Conservation (phyloP, 768 basidiomycete genomes). For the Russula sp. region DNA sequence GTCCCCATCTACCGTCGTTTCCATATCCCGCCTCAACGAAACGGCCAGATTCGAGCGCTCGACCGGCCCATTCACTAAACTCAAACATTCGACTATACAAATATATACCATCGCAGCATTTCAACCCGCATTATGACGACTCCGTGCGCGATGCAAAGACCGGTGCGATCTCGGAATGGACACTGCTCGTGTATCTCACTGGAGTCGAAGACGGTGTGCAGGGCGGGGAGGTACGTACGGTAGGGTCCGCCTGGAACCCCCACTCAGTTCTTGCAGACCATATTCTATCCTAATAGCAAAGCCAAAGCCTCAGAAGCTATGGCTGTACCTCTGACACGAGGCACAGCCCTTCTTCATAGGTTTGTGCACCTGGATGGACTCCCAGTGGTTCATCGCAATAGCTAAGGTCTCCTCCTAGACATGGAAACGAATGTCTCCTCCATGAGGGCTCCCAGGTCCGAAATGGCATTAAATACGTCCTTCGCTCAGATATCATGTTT, state of each 20-base stretch:
- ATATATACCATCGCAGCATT: constrained; percentile 57
- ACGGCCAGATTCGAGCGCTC: constrained; percentile 27
- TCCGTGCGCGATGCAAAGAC: constrained; percentile 53
- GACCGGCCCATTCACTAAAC: constrained; percentile 55
- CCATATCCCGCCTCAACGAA: constrained; percentile 35
- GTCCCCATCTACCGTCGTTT: constrained; percentile 56
- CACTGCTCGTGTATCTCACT: constrained; percentile 65
- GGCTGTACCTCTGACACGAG: constrained; percentile 49
- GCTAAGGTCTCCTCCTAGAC: constrained; percentile 35
- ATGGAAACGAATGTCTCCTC: constrained; percentile 65
- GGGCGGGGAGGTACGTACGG: constrained; percentile 54
- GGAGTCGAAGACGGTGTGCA: constrained; percentile 67
- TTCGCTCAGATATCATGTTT: constrained; percentile 72
- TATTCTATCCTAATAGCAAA: constrained; percentile 58
- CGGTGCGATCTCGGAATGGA: constrained; percentile 70
- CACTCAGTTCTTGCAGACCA: constrained; percentile 40
- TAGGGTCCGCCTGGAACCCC: neutral
- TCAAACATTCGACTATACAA: constrained; percentile 72
- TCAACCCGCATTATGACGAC: constrained; percentile 75
- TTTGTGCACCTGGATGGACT: constrained; percentile 27
- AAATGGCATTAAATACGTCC: constrained; percentile 62
- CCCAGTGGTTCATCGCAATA: neutral
- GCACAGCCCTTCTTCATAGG: constrained; percentile 64
- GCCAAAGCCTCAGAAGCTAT: constrained; percentile 46
- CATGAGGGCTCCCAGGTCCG: constrained; percentile 65